Base-by-base conservation (phyloP, 768 basidiomycete species). In the Leucocoprinus birnbaumii region DNA sequence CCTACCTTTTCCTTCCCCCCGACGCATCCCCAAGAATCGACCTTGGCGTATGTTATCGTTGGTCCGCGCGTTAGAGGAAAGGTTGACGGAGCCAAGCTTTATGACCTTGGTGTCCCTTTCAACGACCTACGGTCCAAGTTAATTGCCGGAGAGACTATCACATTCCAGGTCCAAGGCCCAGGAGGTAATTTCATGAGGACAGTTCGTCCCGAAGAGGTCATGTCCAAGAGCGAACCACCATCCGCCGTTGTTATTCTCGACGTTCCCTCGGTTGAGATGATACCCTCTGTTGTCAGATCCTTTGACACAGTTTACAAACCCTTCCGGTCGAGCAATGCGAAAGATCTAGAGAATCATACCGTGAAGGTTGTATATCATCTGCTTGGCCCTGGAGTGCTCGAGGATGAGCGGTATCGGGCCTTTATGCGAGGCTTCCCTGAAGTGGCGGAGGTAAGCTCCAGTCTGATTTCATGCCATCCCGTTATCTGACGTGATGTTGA, bases 351-450 rank as follows among this genome's bases (percentile, higher is more conserved):
- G 55, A 73, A 80, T 21, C 72, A 78, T 55, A 69, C 66, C 13
- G 57, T 62, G 26, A 55, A 50, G 42, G 72, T 87, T 19, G 72
- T 87, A 44, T 87, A 87, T 61, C 92, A 96, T 64, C 69, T 91
- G 3, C 81, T 86, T 58, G 89, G 91, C 0, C 71, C 80, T 0
- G 80, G 73, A 11, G 89, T 97, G 8, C 66, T 91, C 31, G 83
- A 86, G 63, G 83, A 94, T 61, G 65, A 74, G 35, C 70, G 79
- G 48, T 96, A 95, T 67, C 76, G 79, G 57, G 64, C 71, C 1
- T 93, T 96, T 73, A 86, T 95, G 84, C 67, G 73, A 25, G 73
- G 74, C 0, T 93, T 94, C 61, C 78, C 80, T 2, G 62, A 78
- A 3, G 69, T 78, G 25, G 78, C 79, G 5, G 74, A 89, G 62